Base-by-base conservation (phyloP, 129 eudicot species). In the Chrysanthemum seticuspe region DNA sequence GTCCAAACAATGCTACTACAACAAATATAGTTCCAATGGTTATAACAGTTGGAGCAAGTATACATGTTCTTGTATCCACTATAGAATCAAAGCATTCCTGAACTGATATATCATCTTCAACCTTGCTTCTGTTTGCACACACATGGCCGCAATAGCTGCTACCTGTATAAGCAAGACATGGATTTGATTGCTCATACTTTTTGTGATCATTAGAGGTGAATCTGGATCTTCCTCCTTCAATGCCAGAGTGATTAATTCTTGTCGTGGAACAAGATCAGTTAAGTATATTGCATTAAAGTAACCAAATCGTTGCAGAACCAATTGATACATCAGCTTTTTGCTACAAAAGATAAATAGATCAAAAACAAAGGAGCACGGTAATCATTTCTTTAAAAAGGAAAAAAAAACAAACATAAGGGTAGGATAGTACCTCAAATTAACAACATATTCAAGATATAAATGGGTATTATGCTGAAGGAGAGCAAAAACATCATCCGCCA, bases 291-390 rank as follows among this genome's bases (percentile, higher is more conserved):
- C 96, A 79, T 83, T 94, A 63, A 90, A 94, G 80, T 94, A 93
- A 56, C 96, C 91, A 86, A 94, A 94, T 36, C 98, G 87, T 67
- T 89, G 95, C 53, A 90, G 80, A 62, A 90, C 97, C 82, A 87
- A 89, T 79, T 94, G 98, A 77, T 94, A 94, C 98, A 94, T 94
- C 74, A 94, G 97, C 79, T 94, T 97, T 85, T 94, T 94, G 91
- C 98, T 94, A 25, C 79, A 79, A 80, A 70, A 48, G 40, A 40
- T 49, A 59, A 10, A 15, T 62, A 6, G 68, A n/a, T 62, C 54
- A 59, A 54, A 1, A 75, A 74, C 25, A 56, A 6, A 64, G 15
- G 34, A 13, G 34, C 54, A 52, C 5, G 52, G 56, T 75, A 36
- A 54, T 13, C 67, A 45, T 19, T 59, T 44, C 48, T 36, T 44